Percentiles rank a stretch among this genome's conserved stretches.
Conservation (phyloP, 2,329 filamentous ascomycete species). For the Clonostachys sp. region DNA sequence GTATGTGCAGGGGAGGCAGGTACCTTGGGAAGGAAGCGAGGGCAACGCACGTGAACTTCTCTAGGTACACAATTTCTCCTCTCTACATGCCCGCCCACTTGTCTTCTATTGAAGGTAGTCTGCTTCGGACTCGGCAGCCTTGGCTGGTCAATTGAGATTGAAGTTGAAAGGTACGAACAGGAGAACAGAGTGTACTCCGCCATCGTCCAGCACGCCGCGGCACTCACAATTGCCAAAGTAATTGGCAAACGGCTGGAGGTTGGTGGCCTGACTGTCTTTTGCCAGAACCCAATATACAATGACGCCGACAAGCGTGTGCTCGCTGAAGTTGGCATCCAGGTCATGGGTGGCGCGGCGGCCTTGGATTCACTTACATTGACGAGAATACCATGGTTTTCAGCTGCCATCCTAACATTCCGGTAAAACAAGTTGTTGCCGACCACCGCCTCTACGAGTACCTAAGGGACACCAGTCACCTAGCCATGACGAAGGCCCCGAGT, state of each 20-base stretch:
- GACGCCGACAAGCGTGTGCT: not conserved
- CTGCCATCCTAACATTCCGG: slow-evolving; percentile 2
- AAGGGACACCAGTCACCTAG: too few relatives aligned
- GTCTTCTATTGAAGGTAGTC: not conserved
- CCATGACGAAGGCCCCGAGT: too few relatives aligned
- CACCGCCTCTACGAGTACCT: too few relatives aligned
- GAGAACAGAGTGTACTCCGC: not conserved
- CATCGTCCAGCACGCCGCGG: not conserved
- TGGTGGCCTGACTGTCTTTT: not conserved
- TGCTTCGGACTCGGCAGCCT: not conserved
- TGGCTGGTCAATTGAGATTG: not conserved
- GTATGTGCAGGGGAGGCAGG: too few relatives aligned
- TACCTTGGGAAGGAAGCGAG: too few relatives aligned
- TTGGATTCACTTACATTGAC: slow-evolving; percentile 8
- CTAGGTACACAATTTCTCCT: too few relatives aligned
- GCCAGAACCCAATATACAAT: not conserved
- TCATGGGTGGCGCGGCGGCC: slow-evolving; percentile 4
- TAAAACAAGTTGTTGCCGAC: slow-evolving; percentile 12
- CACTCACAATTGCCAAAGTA: not conserved
- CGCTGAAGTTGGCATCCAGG: not conserved
- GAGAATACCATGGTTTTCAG: slow-evolving; percentile 7
- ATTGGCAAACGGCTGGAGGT: not conserved
- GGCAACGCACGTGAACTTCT: too few relatives aligned
- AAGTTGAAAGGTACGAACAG: not conserved
- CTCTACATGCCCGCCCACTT: too few relatives aligned